These are phyloP conservation scores for Carallia brachiata DNA, from an alignment of 345 rosid species.

Conservation along the genomic window DNA sequence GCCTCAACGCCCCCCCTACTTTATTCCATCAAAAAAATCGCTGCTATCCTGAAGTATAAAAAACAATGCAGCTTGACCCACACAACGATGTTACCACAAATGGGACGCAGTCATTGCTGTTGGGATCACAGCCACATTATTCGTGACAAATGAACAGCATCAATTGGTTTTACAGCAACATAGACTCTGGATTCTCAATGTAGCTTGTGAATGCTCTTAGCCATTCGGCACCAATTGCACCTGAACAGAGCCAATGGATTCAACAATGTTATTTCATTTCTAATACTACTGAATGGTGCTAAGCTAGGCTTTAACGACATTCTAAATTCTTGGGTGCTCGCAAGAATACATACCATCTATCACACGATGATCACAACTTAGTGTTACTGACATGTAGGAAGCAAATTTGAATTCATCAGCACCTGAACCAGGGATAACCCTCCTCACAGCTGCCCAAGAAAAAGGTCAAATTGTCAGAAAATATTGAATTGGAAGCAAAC, in stretches of 20 bases:
- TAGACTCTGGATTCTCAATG: slow-evolving; percentile 88
- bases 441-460: slow-evolving; percentile 70
- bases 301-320: not conserved
- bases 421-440: slow-evolving; percentile 70
- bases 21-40: not conserved
- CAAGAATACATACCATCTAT: slow-evolving; percentile 62
- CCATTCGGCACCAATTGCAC: slow-evolving; percentile 97
- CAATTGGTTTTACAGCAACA: slow-evolving; percentile 59
- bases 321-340: not conserved
- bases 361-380: slow-evolving; percentile 97
- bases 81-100: not conserved
- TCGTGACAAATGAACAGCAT: not conserved
- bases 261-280: not conserved
- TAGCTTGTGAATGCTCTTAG: slow-evolving; percentile 89
- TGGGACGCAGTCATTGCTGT: too few species aligned
- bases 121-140: not conserved
- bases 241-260: slow-evolving; percentile 30
- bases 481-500: slow-evolving; percentile 7
- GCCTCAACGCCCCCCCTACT: slow-evolving; percentile 12
- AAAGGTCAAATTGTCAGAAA: not conserved
- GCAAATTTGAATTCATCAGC: slow-evolving; percentile 67
- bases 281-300: not conserved
- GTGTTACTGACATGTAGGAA: slow-evolving; percentile 80
- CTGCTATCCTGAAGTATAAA: slow-evolving; percentile 16
- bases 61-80: not conserved